phyloP scores from a whole-genome alignment of 2,329 filamentous ascomycete species.

The Phaeosphaeriaceae sp. region DNA sequence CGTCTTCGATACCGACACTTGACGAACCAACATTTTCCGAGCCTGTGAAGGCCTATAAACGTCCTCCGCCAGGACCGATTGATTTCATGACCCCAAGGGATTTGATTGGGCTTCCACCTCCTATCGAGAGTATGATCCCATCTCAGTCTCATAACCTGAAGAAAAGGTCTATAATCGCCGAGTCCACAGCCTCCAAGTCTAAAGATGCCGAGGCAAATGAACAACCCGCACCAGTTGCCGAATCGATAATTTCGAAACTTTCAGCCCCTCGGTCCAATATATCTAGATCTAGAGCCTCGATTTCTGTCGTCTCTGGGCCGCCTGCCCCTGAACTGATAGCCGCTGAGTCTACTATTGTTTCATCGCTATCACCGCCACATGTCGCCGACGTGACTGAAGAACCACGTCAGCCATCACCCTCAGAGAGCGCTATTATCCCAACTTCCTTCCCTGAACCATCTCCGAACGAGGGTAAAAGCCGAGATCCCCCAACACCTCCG shows the following conservation, averaged over 20 bases:
- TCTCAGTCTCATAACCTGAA: conserved; percentile 23
- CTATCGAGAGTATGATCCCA: conserved; percentile 25
- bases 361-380: conserved; percentile 14
- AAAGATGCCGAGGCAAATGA: not conserved
- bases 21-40: conserved; percentile 12
- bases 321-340: not conserved
- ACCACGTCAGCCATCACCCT: conserved; percentile 14
- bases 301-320: too few species aligned
- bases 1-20: conserved; percentile 27
- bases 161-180: conserved; percentile 5
- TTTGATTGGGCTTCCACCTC: conserved; percentile 27
- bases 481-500: conserved; percentile 32
- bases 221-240: too few species aligned
- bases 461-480: conserved; percentile 9
- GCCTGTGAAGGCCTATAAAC: conserved; percentile 29
- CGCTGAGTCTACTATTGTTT: not conserved
- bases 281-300: too few species aligned
- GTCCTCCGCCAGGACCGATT: conserved; percentile 37
- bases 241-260: not conserved
- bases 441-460: conserved; percentile 19
- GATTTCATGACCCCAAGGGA: conserved; percentile 35
- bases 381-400: conserved; percentile 20
- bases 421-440: conserved; percentile 33
- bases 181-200: not conserved
- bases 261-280: too few species aligned